Evolutionary conservation across 2,329 filamentous ascomycete species (phyloP).

Genomic region (Aspergillus novoparasiticus): DNA sequence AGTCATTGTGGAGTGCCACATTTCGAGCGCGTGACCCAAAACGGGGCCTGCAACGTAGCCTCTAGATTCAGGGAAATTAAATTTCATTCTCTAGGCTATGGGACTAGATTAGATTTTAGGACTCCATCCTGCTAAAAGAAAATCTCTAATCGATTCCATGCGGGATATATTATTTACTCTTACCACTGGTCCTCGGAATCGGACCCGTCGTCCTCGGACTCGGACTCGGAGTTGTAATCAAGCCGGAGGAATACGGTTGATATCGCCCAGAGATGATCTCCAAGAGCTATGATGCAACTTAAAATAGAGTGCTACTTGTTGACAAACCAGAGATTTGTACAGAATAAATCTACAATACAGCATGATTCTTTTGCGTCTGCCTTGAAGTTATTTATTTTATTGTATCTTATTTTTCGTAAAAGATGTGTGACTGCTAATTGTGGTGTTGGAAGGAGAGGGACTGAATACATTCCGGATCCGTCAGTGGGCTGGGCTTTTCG

Average conservation of each 20-base stretch:
- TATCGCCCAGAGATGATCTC: not conserved
- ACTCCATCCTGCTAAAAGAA: not conserved
- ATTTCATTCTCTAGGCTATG: not conserved
- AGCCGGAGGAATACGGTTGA: not conserved
- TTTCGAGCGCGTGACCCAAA: not conserved
- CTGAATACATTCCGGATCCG: not conserved
- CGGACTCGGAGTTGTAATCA: not conserved
- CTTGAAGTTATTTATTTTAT: too few species aligned
- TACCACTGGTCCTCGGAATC: not conserved
- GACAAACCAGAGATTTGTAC: not conserved
- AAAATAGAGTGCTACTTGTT: not conserved
- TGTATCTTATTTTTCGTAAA: not conserved
- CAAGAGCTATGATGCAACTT: not conserved
- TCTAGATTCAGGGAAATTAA: not conserved
- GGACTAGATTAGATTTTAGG: not conserved
- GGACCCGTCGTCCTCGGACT: not conserved
- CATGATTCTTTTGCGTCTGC: not conserved
- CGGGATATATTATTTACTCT: not conserved
- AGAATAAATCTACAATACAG: not conserved
- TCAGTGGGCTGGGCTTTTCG: not conserved
- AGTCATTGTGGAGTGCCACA: constrained; percentile 3
- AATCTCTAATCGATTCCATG: not conserved
- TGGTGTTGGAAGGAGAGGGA: not conserved
- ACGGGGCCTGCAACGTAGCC: not conserved
- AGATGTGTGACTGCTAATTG: not conserved